Evolutionary conservation across 257 asterid species (phyloP), one percentile per base, ranked within the genome.

Genomic region (Paraleonurus japonicus): DNA sequence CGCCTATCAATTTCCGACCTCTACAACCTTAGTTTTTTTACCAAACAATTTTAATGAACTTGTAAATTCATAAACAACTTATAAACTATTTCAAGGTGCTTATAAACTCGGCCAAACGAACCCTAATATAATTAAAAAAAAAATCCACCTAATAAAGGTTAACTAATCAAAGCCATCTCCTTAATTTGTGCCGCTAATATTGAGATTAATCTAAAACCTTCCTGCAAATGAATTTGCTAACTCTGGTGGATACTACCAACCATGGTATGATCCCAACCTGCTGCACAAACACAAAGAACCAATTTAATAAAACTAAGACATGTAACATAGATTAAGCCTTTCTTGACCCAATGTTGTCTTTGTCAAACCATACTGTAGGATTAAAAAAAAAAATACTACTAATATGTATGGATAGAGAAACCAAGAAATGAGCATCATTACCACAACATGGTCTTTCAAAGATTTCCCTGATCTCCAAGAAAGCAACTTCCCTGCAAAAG

Each of bases 241-340:
- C 95, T 82, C 96, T 83, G 61, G 89, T 83, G 16, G 95, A 91
- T 37, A 86, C 82, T 70, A 91, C 72, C 79, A 94, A 69, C 98
- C 99, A 94, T 5, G 97, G 96, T 58, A 94, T 89, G 67, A 94
- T 85, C 59, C 97, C 99, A 72, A 94, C 93, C 97, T 91, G 95
- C 85, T 84, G 39, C n/a, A n/a, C n/a, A 32, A 35, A 35, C 43
- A 35, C 43, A 35, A 35, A 35, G 58, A 9, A 50, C 6, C 22
- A 47, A 53, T 35, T 35, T 35, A 35, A 35, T 35, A 8, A 35
- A 7, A 35, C 12, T 35, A 30, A 30, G 33, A 30, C 33, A 30
- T 30, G 33, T 12, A 35, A 35, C 43, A 20, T 5, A 23, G 61
- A 59, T 71, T 59, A 43, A 19, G 55, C 12, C 17, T 15, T 2